Base-by-base conservation (phyloP, 148 eudicot genomes). In the Silene latifolia region DNA sequence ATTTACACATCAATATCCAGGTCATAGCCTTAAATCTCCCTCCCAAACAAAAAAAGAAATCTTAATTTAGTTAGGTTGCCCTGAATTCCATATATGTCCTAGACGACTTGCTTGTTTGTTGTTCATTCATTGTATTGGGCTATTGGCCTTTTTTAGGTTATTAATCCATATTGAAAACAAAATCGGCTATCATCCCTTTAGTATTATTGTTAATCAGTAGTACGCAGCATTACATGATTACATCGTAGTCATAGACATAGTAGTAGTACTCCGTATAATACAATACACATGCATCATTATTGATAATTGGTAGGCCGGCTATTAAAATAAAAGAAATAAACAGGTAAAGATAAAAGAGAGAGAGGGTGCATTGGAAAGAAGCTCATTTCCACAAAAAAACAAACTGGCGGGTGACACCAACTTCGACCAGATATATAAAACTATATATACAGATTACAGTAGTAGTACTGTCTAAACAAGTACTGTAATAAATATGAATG, bases 221-320 rank as follows among this genome's bases (percentile, higher is more conserved):
- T n/a, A n/a, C n/a, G n/a, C n/a, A n/a, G n/a, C n/a, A n/a, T n/a
- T n/a, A n/a, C n/a, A n/a, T n/a, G n/a, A n/a, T n/a, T n/a, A n/a
- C n/a, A n/a, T n/a, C n/a, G n/a, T n/a, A n/a, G n/a, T n/a, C n/a
- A n/a, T n/a, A n/a, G n/a, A n/a, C n/a, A n/a, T n/a, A n/a, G n/a
- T 27, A 27, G 29, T 27, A 27, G 29, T 27, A 27, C 29, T 1
- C 35, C 75, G 57, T 42, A 56, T 71, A 71, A 44, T 80, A 75
- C 72, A 76, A 18, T 25, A 80, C 76, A 76, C 83, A 80, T 80
- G 82, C 74, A 75, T 63, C 8, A 61, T 61, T 70, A 51, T 51
- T 51, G 15, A 51, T 51, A 7, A 51, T 23, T 18, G 71, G 65
- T 69, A 51, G 78, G 75, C 77, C 24, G 63, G 35, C 0, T 44